Conservation (phyloP, 495 filamentous ascomycete species). For the Tuber aestivum region DNA sequence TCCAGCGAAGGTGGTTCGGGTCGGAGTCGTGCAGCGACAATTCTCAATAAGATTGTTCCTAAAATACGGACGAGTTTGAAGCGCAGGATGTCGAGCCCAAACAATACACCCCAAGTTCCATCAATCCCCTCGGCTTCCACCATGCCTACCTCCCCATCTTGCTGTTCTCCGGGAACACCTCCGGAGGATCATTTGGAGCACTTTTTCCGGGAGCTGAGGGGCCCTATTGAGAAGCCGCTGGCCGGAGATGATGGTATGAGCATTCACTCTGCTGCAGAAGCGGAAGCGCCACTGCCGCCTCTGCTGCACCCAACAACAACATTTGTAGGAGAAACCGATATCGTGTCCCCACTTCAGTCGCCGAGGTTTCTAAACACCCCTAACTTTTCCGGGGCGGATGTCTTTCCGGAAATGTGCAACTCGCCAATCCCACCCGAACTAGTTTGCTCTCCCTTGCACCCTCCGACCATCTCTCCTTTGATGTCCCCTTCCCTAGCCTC, state of each 20-base stretch:
- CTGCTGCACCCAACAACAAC: constrained; percentile 28
- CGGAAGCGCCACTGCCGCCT: constrained; percentile 27
- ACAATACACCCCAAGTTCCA: constrained; percentile 25
- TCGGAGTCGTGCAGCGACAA: constrained; percentile 33
- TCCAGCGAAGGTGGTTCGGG: constrained; percentile 26
- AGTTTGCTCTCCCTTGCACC: constrained; percentile 38
- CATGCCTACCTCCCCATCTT: constrained; percentile 25
- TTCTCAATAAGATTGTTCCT: constrained; percentile 39
- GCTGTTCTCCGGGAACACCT: constrained; percentile 23
- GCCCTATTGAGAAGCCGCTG: constrained; percentile 3
- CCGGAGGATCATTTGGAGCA: constrained; percentile 37
- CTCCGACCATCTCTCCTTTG: constrained; percentile 41
- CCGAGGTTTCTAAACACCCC: constrained; percentile 27
- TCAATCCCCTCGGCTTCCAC: constrained; percentile 30
- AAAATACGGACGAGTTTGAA: constrained; percentile 39
- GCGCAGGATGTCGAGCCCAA: constrained; percentile 36
- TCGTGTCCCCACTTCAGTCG: constrained; percentile 33
- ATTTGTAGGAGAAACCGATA: constrained; percentile 26
- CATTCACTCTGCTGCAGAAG: constrained; percentile 17
- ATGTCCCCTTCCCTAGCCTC: constrained; percentile 37
- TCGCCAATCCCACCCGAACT: constrained; percentile 27
- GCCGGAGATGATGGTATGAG: constrained; percentile 22
- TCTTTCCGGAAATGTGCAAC: constrained; percentile 38
- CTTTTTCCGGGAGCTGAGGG: constrained; percentile 24
- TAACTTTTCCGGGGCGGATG: constrained; percentile 27